These are phyloP conservation scores for Coemansia sp. DNA, from an alignment of 192 early-diverging fungal species.

Conservation along the genomic window DNA sequence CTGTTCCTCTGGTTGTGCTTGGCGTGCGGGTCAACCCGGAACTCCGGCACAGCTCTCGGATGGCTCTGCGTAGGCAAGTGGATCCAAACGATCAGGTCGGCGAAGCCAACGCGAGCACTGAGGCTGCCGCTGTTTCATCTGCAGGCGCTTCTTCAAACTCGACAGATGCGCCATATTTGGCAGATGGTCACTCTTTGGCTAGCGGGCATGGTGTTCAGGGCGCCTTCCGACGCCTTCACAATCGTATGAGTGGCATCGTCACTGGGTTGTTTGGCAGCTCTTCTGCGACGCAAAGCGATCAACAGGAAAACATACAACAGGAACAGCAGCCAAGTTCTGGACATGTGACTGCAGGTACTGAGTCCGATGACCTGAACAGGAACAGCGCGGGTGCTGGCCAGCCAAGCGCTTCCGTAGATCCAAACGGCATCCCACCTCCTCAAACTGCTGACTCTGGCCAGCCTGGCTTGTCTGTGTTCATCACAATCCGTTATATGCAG, in stretches of 20 bases:
- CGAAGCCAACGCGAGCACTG: background rate
- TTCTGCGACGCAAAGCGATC: too few species aligned
- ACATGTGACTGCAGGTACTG: too few species aligned
- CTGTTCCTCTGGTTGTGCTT: constrained; percentile 33
- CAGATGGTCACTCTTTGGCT: background rate
- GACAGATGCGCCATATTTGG: background rate
- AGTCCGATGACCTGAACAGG: too few species aligned
- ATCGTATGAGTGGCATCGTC: constrained; percentile 6
- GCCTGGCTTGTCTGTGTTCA: constrained; percentile 31
- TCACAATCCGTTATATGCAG: constrained; percentile 41
- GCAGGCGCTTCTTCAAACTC: background rate
- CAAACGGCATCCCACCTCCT: background rate
- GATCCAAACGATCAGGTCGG: too few species aligned
- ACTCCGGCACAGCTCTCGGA: constrained; percentile 11
- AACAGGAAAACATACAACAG: background rate
- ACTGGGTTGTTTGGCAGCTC: background rate
- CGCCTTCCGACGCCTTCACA: constrained; percentile 1
- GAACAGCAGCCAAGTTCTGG: background rate
- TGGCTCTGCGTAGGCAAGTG: background rate
- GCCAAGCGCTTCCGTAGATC: background rate
- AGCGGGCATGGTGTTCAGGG: constrained; percentile 5
- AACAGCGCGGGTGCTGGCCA: too few species aligned
- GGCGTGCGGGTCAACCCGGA: constrained; percentile 33
- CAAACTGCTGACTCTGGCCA: background rate
- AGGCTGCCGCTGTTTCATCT: background rate